Percentiles rank a stretch among this genome's conserved stretches.
These are phyloP conservation scores for Nadsonia fulvescens DNA, from an alignment of 805 yeast genomes.

Conservation along the genomic window DNA sequence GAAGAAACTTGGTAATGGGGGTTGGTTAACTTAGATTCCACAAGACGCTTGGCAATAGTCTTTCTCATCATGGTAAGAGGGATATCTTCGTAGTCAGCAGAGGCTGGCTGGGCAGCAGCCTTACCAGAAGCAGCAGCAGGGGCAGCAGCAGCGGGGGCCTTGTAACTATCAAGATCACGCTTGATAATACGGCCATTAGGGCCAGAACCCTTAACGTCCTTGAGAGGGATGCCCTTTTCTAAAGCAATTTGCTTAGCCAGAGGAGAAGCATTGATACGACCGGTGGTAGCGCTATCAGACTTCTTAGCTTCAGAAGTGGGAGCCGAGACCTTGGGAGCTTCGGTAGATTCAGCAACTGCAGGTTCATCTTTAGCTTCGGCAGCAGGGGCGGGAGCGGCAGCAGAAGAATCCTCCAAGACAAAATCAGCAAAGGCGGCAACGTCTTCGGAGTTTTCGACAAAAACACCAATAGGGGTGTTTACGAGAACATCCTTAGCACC, in stretches of 20 bases:
- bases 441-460: conserved; percentile 71
- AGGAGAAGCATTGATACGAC: conserved; percentile 85
- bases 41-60: conserved; percentile 77
- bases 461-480: conserved; percentile 91
- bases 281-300: conserved; percentile 23
- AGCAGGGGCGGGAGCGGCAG: conserved; percentile 11
- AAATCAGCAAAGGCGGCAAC: conserved; percentile 79
- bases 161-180: conserved; percentile 66
- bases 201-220: conserved; percentile 78
- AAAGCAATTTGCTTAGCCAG: conserved; percentile 84
- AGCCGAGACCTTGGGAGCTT: conserved; percentile 10
- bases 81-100: conserved; percentile 54
- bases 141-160: conserved; percentile 25
- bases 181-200: conserved; percentile 90
- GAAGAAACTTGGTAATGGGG: conserved; percentile 92
- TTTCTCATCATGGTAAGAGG: conserved; percentile 87
- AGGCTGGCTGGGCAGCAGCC: conserved; percentile 29
- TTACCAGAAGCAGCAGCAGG: conserved; percentile 21
- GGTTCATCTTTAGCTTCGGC: conserved; percentile 13
- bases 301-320: conserved; percentile 10
- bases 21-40: conserved; percentile 66
- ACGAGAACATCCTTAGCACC: conserved; percentile 86
- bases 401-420: conserved; percentile 57
- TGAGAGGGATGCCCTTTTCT: conserved; percentile 77
- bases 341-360: conserved; percentile 6